phyloP scores from a whole-genome alignment of 148 eudicot species.

The Diospyros kaki region DNA sequence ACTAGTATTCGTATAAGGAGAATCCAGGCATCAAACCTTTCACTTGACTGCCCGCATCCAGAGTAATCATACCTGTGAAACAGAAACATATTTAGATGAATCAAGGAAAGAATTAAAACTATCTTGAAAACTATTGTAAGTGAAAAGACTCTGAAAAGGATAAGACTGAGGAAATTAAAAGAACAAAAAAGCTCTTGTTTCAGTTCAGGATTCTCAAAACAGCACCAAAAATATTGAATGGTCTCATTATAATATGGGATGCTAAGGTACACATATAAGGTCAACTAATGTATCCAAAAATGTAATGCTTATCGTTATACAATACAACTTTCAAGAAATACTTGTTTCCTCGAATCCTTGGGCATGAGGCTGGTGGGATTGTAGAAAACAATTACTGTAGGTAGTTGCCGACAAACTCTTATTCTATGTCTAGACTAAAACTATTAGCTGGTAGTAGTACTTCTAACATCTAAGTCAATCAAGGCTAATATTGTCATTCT shows the following conservation, averaged over 20 bases:
- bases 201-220: neutral
- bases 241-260: neutral
- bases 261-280: neutral
- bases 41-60: constrained; percentile 94
- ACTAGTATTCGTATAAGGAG: neutral
- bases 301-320: neutral
- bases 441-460: no score
- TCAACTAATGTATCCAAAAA: neutral
- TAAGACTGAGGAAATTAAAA: neutral
- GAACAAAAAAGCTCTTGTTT: neutral
- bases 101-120: constrained; percentile 6
- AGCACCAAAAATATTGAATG: neutral
- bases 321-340: neutral
- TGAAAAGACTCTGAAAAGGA: neutral
- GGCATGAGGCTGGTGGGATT: no score
- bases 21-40: constrained; percentile 51
- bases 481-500: no score
- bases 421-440: no score
- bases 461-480: no score
- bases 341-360: no score
- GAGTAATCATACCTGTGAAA: constrained; percentile 88
- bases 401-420: no score
- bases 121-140: neutral
- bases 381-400: no score
- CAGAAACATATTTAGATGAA: neutral